These are phyloP conservation scores for Candida sp. DNA, from an alignment of 1,139 yeast species.

Conservation along the genomic window DNA sequence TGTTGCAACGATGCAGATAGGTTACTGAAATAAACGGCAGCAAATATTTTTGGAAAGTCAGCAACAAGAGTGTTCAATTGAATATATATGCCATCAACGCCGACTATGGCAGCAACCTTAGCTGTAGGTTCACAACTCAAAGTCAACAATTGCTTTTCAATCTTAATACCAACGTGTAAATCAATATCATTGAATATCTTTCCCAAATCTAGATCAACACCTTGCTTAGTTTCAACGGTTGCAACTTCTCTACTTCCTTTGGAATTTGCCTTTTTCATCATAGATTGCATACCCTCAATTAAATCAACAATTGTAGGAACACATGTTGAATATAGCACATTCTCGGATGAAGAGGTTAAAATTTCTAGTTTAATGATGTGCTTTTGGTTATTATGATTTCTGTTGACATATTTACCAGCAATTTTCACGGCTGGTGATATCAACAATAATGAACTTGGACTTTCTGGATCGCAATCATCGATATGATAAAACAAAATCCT, in stretches of 20 bases:
- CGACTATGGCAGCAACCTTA: constrained; percentile 82
- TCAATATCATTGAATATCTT: constrained; percentile 51
- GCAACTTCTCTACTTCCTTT: constrained; percentile 4
- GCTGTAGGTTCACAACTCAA: constrained; percentile 94
- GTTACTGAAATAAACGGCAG: constrained; percentile 44
- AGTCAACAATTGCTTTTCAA: constrained; percentile 71
- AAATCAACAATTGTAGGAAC: constrained; percentile 75
- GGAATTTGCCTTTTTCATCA: constrained; percentile 24
- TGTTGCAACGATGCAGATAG: constrained; percentile 79
- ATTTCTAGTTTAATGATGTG: constrained; percentile 54
- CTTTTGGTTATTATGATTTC: constrained; percentile 21
- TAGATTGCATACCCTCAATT: constrained; percentile 38
- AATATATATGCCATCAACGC: constrained; percentile 60
- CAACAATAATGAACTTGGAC: constrained; percentile 56
- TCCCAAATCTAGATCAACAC: constrained; percentile 28
- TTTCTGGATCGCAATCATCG: constrained; percentile 35
- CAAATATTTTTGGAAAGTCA: constrained; percentile 26
- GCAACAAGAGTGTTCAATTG: constrained; percentile 49
- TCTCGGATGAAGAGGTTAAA: constrained; percentile 68
- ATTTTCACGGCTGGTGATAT: constrained; percentile 78
- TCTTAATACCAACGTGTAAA: constrained; percentile 57
- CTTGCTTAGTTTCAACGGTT: constrained; percentile 5
- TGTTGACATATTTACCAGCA: constrained; percentile 32
- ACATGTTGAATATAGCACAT: constrained; percentile 66
- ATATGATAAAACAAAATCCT: constrained; percentile 52